Conservation (phyloP, 345 rosid species). For the Citrus maxima region DNA sequence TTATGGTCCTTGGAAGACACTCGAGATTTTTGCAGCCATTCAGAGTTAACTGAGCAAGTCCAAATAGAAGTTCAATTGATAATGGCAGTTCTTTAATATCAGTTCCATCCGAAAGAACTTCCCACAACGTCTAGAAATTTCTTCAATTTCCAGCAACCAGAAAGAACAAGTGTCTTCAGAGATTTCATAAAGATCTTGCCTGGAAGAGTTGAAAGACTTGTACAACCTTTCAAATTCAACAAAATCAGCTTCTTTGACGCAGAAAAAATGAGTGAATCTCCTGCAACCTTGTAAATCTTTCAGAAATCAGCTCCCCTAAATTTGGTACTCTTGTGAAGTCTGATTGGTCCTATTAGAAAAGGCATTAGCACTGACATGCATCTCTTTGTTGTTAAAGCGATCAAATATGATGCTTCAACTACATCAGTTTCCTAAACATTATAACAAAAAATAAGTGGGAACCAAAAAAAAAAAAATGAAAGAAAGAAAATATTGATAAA, state of each 20-base stretch:
- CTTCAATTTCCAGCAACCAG: not conserved
- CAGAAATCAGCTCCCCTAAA: not conserved
- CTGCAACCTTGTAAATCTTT: no score
- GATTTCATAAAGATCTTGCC: no score
- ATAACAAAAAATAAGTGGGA: not conserved
- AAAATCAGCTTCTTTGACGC: not conserved
- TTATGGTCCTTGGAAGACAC: no score
- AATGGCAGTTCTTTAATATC: no score
- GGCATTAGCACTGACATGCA: slow-evolving; percentile 17
- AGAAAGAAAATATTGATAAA: not conserved
- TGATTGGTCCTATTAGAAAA: slow-evolving; percentile 25
- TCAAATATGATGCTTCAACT: slow-evolving; percentile 22
- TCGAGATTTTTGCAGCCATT: no score
- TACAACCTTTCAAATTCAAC: no score
- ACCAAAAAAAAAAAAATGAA: not conserved
- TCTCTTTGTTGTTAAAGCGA: not conserved
- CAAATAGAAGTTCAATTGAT: no score
- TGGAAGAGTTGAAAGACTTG: no score
- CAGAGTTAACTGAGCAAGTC: no score
- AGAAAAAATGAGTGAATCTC: no score
- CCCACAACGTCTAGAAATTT: no score
- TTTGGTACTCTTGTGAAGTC: slow-evolving; percentile 4
- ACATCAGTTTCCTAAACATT: slow-evolving; percentile 27
- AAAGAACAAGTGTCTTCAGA: not conserved
- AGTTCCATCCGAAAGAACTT: no score